A percentile compares a stretch with the other conserved stretches of the same genome.
These are phyloP conservation scores for Leishmania guyanensis DNA, from an alignment of 208 protist genomes.

Conservation along the genomic window DNA sequence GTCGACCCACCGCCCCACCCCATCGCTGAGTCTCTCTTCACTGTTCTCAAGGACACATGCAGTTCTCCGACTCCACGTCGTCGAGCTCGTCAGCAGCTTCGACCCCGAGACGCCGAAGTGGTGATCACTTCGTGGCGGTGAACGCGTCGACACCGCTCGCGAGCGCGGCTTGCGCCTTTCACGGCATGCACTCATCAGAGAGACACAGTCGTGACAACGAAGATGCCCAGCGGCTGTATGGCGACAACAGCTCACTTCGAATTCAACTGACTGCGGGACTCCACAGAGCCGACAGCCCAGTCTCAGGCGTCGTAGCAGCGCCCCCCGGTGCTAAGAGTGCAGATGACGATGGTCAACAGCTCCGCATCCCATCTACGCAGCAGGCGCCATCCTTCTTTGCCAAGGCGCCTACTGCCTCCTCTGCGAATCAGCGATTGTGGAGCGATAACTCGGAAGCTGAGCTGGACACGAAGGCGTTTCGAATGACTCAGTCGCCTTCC, in stretches of 20 bases:
- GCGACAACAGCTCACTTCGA: constrained; percentile 8
- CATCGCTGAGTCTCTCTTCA: not conserved
- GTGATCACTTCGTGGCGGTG: not conserved
- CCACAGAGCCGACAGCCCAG: not conserved
- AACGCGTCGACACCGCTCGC: not conserved
- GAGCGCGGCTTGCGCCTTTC: constrained; percentile 24
- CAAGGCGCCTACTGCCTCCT: not conserved
- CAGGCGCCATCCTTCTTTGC: constrained; percentile 24
- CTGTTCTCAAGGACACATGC: constrained; percentile 1
- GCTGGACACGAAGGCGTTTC: constrained; percentile 3
- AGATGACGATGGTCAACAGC: not conserved
- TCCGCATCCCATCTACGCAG: constrained; percentile 1
- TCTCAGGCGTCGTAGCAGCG: not conserved
- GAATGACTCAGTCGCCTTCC: constrained; percentile 15
- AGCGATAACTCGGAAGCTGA: not conserved
- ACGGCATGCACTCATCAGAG: not conserved
- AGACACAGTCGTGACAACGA: not conserved
- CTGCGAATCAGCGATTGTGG: not conserved
- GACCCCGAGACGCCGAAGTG: not conserved
- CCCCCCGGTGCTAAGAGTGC: not conserved
- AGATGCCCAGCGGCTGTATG: not conserved
- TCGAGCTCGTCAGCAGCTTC: constrained; percentile 4
- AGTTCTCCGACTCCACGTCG: constrained; percentile 8
- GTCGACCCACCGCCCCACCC: not conserved
- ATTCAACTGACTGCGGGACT: constrained; percentile 19